Base-by-base conservation (phyloP, 192 early-diverging fungal species). In the Entomortierella lignicola region DNA sequence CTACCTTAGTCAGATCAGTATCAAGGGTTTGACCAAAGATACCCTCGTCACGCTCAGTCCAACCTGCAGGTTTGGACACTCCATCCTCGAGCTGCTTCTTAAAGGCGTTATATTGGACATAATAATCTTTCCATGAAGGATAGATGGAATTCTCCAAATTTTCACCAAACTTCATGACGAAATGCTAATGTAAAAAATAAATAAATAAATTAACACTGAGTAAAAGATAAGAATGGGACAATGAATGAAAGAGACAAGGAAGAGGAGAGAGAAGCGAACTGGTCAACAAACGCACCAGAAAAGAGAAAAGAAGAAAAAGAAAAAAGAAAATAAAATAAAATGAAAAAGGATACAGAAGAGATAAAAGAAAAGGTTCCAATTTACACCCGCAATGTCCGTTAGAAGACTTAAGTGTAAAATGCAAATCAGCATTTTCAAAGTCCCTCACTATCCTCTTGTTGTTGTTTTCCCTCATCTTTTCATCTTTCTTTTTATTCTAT, bases 11-110 rank as follows among this genome's bases (percentile, higher is more conserved):
- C 26, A 98, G 88, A 80, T 98, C 95, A 42, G 90, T 87, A 52
- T 95, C 97, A 10, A 98, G 81, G 39, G 88, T 84, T 66, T 95
- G 90, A n/a, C 97, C 95, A 89, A 98, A 97, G 62, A 92, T 92
- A 7, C 92, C 89, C 72, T 96, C 97, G 66, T 96, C 91, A 55
- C 92, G 88, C 61, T 95, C 97, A 23, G 89, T 94, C 88, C 94
- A 94, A 0, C 82, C 84, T 21, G 86, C 90, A 44, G 88, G 86
- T 44, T 87, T 89, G 20, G 85, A 85, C 15, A 86, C 69, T 21
- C 91, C 88, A 41, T 84, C 84, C 77, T 95, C 93, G 21, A 98
- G 87, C 51, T 91, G 90, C 39, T 88, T 89, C 83, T 98, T 98
- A 54, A 97, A 86, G 11, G 86, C 90, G 63, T 94, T 88, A 70